phyloP scores from a whole-genome alignment of 257 asterid species.

The Fraxinus anomala region DNA sequence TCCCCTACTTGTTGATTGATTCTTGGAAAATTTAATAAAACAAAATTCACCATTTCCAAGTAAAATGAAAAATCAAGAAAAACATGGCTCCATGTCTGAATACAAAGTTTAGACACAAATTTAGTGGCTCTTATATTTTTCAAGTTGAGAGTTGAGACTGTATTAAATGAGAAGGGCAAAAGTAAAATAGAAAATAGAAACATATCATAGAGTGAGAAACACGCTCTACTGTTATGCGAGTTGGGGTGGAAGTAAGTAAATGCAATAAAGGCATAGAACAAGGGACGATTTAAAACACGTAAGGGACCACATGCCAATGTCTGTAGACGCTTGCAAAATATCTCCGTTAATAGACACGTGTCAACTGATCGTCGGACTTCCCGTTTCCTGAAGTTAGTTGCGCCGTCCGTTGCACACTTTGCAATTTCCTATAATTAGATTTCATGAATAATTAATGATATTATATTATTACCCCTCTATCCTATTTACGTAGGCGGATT shows the following conservation, averaged over 20 bases:
- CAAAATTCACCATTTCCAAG: too few relatives aligned
- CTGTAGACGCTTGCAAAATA: slow-evolving; percentile 47
- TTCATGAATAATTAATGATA: too few relatives aligned
- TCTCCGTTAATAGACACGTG: slow-evolving; percentile 52
- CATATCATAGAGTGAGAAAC: not conserved
- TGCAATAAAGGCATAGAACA: slow-evolving; percentile 35
- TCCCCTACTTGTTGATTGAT: too few relatives aligned
- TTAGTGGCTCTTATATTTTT: not conserved
- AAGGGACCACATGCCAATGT: slow-evolving; percentile 50
- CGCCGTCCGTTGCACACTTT: not conserved
- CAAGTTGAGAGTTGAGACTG: too few relatives aligned
- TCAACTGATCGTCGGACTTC: not conserved
- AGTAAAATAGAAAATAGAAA: not conserved
- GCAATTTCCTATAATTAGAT: too few relatives aligned
- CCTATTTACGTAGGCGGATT: too few relatives aligned
- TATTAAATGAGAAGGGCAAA: too few relatives aligned
- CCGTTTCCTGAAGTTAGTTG: not conserved
- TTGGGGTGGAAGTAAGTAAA: not conserved
- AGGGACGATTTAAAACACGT: slow-evolving; percentile 40
- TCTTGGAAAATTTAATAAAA: too few relatives aligned
- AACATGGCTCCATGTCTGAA: not conserved
- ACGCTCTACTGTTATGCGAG: not conserved
- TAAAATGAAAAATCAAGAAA: not conserved
- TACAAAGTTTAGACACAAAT: not conserved
- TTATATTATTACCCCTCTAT: too few relatives aligned